Conservation (phyloP, 2,329 filamentous ascomycete genomes). For the Colletotrichum sp. region DNA sequence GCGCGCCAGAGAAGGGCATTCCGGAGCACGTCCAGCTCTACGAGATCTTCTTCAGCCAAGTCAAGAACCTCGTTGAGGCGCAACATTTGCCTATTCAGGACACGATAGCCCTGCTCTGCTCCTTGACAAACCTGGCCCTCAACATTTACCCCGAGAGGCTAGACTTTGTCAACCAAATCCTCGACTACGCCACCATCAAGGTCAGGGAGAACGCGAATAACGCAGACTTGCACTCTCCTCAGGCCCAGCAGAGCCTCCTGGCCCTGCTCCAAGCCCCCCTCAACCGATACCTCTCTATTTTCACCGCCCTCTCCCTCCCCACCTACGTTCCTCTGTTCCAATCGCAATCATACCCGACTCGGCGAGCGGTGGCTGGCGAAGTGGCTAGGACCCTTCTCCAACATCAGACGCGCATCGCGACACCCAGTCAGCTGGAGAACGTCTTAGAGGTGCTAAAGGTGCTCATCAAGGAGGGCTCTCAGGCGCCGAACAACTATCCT, state of each 20-base stretch:
- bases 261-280: conserved; percentile 90
- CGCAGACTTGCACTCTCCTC: conserved; percentile 88
- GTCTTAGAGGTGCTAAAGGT: conserved; percentile 89
- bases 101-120: conserved; percentile 92
- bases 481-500: conserved; percentile 83
- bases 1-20: conserved; percentile 56
- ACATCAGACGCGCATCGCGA: conserved; percentile 81
- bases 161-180: conserved; percentile 94
- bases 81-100: conserved; percentile 93
- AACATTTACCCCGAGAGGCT: conserved; percentile 94
- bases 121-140: conserved; percentile 87
- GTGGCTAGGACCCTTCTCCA: conserved; percentile 83
- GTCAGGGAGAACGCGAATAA: conserved; percentile 90
- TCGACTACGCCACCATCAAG: conserved; percentile 87
- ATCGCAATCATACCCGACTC: conserved; percentile 90
- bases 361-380: conserved; percentile 88
- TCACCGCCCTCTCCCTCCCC: conserved; percentile 92
- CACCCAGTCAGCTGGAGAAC: conserved; percentile 81
- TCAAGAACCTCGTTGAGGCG: conserved; percentile 89
- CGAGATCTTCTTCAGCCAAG: conserved; percentile 96
- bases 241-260: conserved; percentile 87
- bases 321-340: conserved; percentile 91
- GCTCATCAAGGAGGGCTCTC: conserved; percentile 90
- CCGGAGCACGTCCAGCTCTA: conserved; percentile 86
- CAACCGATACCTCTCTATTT: conserved; percentile 89